These are phyloP conservation scores for Cyberlindnera meyerae DNA, from an alignment of 805 yeast genomes.

Conservation along the genomic window DNA sequence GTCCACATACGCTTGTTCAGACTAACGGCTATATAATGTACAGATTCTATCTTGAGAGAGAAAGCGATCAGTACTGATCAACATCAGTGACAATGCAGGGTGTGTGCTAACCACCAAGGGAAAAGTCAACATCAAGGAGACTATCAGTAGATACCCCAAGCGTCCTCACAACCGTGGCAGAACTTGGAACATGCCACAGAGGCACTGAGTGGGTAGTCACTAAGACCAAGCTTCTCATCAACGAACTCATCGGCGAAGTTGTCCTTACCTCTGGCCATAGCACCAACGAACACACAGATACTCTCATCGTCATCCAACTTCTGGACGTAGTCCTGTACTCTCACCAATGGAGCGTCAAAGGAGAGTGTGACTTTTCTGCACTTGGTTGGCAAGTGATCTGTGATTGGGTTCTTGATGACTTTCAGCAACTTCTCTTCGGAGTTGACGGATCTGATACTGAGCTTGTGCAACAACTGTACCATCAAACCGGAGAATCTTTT, in stretches of 20 bases:
- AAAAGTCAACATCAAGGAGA: background rate
- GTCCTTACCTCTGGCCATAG: constrained; percentile 98
- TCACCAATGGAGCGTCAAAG: constrained; percentile 82
- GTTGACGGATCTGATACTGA: constrained; percentile 90
- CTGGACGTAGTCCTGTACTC: constrained; percentile 81
- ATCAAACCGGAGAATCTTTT: constrained; percentile 95
- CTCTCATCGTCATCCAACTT: constrained; percentile 85
- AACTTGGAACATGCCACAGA: constrained; percentile 97
- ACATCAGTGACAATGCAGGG: no score
- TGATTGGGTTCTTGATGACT: constrained; percentile 94
- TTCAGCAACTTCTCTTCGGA: constrained; percentile 90
- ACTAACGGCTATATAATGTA: background rate
- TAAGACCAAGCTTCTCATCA: constrained; percentile 93
- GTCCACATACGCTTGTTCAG: no score
- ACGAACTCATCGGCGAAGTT: constrained; percentile 95
- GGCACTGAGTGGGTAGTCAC: constrained; percentile 93
- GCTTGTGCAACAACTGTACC: constrained; percentile 92
- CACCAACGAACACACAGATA: constrained; percentile 97
- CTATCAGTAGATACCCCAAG: constrained; percentile 67
- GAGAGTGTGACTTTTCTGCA: constrained; percentile 91
- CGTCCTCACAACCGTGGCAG: constrained; percentile 98
- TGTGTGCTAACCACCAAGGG: no score
- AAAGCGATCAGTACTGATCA: no score
- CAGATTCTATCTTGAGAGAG: background rate
- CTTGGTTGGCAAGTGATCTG: constrained; percentile 94